Evolutionary conservation across 257 asterid species (phyloP).

Genomic region (Thymus quinquecostatus): DNA sequence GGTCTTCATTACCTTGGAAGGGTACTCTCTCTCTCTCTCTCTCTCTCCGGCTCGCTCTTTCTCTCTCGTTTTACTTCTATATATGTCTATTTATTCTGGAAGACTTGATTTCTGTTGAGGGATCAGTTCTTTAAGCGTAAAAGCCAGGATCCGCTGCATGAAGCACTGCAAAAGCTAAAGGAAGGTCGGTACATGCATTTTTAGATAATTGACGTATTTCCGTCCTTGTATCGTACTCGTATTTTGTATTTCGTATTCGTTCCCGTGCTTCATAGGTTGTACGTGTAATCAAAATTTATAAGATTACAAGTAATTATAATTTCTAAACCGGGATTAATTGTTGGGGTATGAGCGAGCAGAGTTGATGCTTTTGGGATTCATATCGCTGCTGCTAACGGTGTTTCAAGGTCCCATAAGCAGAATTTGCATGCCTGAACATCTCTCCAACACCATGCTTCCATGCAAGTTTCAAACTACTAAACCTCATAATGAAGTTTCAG

Average conservation of each 20-base stretch:
- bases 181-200: slow-evolving; percentile 51
- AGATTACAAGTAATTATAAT: too few relatives aligned
- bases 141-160: slow-evolving; percentile 54
- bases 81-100: neutral
- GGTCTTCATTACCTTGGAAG: slow-evolving; percentile 75
- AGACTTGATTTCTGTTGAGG: neutral
- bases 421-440: slow-evolving; percentile 57
- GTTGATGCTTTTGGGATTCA: slow-evolving; percentile 90
- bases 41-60: neutral
- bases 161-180: slow-evolving; percentile 76
- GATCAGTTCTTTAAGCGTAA: slow-evolving; percentile 53
- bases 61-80: neutral
- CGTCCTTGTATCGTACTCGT: too few relatives aligned
- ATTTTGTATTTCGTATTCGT: too few relatives aligned
- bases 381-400: slow-evolving; percentile 77
- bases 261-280: too few relatives aligned
- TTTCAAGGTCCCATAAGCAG: slow-evolving; percentile 60
- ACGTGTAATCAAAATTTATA: too few relatives aligned
- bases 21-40: slow-evolving; percentile 43
- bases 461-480: slow-evolving; percentile 40
- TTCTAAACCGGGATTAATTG: too few relatives aligned
- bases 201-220: neutral
- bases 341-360: slow-evolving; percentile 42
- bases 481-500: slow-evolving; percentile 6
- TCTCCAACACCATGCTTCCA: slow-evolving; percentile 74